A percentile compares a stretch with the other conserved stretches of the same genome.
These are phyloP conservation scores for Polyplosphaeria fusca DNA, from an alignment of 495 filamentous ascomycete species.

Conservation along the genomic window DNA sequence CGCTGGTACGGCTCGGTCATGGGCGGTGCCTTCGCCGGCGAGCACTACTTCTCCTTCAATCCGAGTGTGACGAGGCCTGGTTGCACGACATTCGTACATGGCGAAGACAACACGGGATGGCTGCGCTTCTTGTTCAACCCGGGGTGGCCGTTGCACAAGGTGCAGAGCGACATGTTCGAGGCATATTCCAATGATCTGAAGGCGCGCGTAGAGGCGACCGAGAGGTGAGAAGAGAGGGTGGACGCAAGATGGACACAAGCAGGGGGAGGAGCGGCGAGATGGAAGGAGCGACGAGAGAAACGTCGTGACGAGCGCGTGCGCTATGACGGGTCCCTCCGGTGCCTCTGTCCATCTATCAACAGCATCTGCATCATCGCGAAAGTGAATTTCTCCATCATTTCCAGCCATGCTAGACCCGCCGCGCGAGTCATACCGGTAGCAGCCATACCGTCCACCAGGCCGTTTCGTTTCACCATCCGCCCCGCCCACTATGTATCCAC, in stretches of 20 bases:
- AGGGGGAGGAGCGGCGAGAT: too few relatives aligned
- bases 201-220: neutral
- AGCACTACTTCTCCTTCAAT: conserved; percentile 4
- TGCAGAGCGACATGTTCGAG: neutral
- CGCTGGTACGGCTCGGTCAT: neutral
- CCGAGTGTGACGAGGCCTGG: conserved; percentile 3
- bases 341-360: too few relatives aligned
- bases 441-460: too few relatives aligned
- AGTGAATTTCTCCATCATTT: too few relatives aligned
- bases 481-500: too few relatives aligned
- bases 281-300: too few relatives aligned
- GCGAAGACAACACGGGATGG: conserved; percentile 8
- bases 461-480: too few relatives aligned
- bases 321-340: too few relatives aligned
- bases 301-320: too few relatives aligned
- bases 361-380: too few relatives aligned
- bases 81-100: conserved; percentile 11
- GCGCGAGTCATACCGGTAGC: too few relatives aligned
- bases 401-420: too few relatives aligned
- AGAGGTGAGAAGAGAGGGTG: neutral
- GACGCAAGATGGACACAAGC: neutral
- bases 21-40: neutral
- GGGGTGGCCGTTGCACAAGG: conserved; percentile 5
- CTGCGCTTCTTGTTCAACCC: conserved; percentile 1
- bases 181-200: conserved; percentile 10